phyloP scores from a whole-genome alignment of 768 basidiomycete species.

The Tylopilus rubrobrunneus region DNA sequence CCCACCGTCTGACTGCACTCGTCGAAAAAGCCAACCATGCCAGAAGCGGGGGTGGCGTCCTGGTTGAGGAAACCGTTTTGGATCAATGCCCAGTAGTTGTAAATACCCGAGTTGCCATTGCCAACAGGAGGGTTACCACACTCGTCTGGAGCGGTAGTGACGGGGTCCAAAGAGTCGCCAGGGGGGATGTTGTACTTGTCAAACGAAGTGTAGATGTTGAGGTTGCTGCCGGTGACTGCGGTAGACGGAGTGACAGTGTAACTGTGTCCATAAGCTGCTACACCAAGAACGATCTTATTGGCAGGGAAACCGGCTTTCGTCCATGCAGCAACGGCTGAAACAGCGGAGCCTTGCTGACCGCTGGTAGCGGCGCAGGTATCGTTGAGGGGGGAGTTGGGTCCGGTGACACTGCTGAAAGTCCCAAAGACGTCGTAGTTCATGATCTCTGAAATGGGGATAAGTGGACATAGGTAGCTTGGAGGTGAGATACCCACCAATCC shows the following conservation, averaged over 20 bases:
- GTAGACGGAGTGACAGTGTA: constrained; percentile 38
- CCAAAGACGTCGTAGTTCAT: constrained; percentile 74
- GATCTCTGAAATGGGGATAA: constrained; percentile 41
- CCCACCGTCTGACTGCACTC: constrained; percentile 72
- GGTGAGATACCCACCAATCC: constrained; percentile 46
- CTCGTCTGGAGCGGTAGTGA: constrained; percentile 43
- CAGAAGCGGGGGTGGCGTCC: constrained; percentile 45
- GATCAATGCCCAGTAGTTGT: constrained; percentile 62
- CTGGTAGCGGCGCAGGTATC: constrained; percentile 64
- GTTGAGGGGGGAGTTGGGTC: constrained; percentile 81
- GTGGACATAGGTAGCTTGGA: not conserved
- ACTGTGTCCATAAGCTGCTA: constrained; percentile 82
- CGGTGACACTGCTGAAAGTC: constrained; percentile 50
- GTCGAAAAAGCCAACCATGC: constrained; percentile 55
- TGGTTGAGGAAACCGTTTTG: constrained; percentile 49
- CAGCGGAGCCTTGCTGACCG: constrained; percentile 70
- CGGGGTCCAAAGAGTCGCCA: constrained; percentile 57
- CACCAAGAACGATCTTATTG: constrained; percentile 72
- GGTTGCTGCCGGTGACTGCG: constrained; percentile 16
- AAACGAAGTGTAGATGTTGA: constrained; percentile 54
- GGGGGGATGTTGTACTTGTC: constrained; percentile 38
- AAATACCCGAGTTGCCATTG: constrained; percentile 46
- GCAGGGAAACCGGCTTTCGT: constrained; percentile 71
- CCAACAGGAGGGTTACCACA: constrained; percentile 56
- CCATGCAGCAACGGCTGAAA: constrained; percentile 73